A percentile compares a stretch with the other conserved stretches of the same genome.
These are phyloP conservation scores for Nannochloris sp. DNA, from an alignment of 139 green algal species.

Conservation along the genomic window DNA sequence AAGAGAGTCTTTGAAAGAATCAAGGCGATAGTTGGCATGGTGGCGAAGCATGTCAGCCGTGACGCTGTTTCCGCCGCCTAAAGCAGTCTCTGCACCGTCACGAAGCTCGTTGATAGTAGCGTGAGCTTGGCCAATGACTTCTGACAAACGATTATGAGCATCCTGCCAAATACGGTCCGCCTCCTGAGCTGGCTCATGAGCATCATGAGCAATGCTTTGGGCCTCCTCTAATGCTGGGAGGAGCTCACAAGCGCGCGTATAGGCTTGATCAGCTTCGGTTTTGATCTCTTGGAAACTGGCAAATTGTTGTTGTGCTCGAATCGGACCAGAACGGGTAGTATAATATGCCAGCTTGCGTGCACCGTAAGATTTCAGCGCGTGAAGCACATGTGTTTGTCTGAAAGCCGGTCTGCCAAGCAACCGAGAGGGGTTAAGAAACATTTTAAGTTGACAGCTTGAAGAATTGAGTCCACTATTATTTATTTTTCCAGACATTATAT, in stretches of 20 bases:
- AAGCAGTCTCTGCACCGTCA: background rate
- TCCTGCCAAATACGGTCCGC: conserved; percentile 1
- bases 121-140: background rate
- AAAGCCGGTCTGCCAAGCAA: too few species aligned
- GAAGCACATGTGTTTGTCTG: too few species aligned
- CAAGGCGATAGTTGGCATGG: background rate
- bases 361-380: too few species aligned
- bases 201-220: background rate
- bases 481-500: too few species aligned
- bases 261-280: background rate
- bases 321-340: too few species aligned
- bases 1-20: background rate
- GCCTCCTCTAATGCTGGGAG: conserved; percentile 17
- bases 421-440: too few species aligned
- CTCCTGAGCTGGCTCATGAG: conserved; percentile 2
- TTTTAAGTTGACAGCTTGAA: too few species aligned
- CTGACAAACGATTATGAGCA: background rate
- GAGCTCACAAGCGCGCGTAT: background rate
- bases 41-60: background rate
- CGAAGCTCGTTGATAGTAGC: background rate
- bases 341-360: too few species aligned
- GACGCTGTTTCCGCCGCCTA: background rate
- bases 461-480: too few species aligned
- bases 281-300: conserved; percentile 12
- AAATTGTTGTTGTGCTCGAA: too few species aligned